Percentiles rank a stretch among this genome's conserved stretches.
Conservation (phyloP, 768 basidiomycete genomes). For the Chalciporus piperatus region DNA sequence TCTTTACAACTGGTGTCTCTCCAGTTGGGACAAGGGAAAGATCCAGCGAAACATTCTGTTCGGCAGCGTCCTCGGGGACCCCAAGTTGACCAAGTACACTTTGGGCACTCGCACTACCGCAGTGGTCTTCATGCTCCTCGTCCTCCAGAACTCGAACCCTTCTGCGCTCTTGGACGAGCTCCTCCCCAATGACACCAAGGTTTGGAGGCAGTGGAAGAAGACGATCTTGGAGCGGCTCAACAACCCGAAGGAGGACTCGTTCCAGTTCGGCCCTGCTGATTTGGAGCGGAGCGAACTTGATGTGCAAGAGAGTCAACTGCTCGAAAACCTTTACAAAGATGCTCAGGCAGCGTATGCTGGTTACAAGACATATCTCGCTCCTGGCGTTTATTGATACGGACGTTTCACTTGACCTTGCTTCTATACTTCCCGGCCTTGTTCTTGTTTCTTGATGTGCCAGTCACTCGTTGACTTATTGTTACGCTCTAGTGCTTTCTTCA, state of each 20-base stretch:
- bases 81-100: conserved; percentile 22
- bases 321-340: conserved; percentile 25
- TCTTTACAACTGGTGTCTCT: conserved; percentile 26
- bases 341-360: conserved; percentile 26
- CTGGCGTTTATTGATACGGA: not conserved
- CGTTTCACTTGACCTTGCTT: not conserved
- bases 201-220: conserved; percentile 29
- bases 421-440: not conserved
- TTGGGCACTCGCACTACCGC: conserved; percentile 27
- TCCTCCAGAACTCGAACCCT: conserved; percentile 19
- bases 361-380: conserved; percentile 5
- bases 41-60: conserved; percentile 22
- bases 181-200: conserved; percentile 30
- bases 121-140: conserved; percentile 25
- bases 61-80: conserved; percentile 20
- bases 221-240: conserved; percentile 15
- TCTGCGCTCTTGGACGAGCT: conserved; percentile 19
- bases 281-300: conserved; percentile 19
- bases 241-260: conserved; percentile 11
- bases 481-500: not conserved
- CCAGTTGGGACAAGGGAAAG: conserved; percentile 30
- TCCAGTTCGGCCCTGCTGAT: conserved; percentile 21
- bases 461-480: not conserved
- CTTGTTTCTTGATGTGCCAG: not conserved
- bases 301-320: conserved; percentile 15